Conservation (phyloP, 495 filamentous ascomycete species). For the Astrothelium macrocarpum region DNA sequence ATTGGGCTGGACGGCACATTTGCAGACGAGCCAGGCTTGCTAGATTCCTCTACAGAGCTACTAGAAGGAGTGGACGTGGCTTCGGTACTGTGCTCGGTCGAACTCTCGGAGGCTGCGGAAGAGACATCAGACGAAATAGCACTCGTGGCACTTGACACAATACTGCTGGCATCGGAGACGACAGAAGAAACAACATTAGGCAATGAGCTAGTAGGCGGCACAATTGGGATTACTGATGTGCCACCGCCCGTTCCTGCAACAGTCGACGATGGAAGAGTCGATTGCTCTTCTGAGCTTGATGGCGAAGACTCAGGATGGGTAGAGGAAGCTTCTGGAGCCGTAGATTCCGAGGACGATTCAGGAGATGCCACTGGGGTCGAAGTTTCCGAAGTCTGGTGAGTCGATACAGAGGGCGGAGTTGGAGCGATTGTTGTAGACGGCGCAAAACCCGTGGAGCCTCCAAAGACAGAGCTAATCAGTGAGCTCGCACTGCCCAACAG, state of each 20-base stretch:
- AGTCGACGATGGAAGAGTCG: neutral
- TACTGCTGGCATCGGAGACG: neutral
- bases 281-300: slow-evolving; percentile 3
- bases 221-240: neutral
- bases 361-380: neutral
- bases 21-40: slow-evolving; percentile 1
- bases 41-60: neutral
- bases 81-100: neutral
- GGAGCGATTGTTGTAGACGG: neutral
- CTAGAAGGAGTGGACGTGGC: neutral
- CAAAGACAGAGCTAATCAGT: neutral
- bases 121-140: neutral
- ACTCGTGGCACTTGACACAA: neutral
- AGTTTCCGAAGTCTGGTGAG: neutral
- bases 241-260: neutral
- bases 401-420: neutral
- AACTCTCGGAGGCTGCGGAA: neutral
- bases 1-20: slow-evolving; percentile 3
- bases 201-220: neutral
- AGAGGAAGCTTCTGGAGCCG: neutral
- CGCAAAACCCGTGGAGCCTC: neutral
- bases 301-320: neutral
- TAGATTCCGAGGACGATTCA: neutral
- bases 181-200: neutral
- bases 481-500: neutral